phyloP scores from a whole-genome alignment of 148 eudicot genomes.

The Fagopyrum esculentum region DNA sequence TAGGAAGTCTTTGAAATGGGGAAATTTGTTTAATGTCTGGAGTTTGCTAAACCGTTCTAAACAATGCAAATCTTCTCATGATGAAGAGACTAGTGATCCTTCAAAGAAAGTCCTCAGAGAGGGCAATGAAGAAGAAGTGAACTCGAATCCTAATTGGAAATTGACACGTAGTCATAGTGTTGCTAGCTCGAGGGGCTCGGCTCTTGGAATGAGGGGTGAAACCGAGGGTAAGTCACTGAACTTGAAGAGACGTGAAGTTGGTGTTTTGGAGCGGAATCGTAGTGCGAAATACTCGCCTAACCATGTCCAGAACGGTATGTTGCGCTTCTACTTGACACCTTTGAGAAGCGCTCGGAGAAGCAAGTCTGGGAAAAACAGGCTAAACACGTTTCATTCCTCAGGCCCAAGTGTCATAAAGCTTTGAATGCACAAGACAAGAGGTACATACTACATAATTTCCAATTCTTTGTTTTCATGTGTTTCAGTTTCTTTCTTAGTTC shows the following conservation, averaged over 20 bases:
- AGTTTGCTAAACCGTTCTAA: background rate
- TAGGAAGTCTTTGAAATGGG: constrained; percentile 56
- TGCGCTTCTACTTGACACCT: constrained; percentile 77
- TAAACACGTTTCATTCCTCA: constrained; percentile 40
- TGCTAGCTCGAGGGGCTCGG: constrained; percentile 3
- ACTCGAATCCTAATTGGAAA: constrained; percentile 5
- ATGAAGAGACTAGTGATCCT: background rate
- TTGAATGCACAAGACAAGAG: constrained; percentile 14
- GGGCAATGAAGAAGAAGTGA: constrained; percentile 7
- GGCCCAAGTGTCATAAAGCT: constrained; percentile 37
- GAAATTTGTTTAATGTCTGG: constrained; percentile 27
- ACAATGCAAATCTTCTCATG: constrained; percentile 1
- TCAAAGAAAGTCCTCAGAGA: background rate
- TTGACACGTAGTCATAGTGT: background rate
- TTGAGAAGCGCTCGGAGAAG: constrained; percentile 54
- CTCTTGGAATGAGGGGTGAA: background rate
- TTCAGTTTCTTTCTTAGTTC: background rate
- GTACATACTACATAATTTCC: background rate
- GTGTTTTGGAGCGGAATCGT: constrained; percentile 37
- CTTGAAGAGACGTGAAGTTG: constrained; percentile 15
- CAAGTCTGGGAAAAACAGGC: constrained; percentile 50
- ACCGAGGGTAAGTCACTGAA: background rate
- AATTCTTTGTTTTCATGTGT: background rate
- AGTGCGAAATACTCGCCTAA: constrained; percentile 40
- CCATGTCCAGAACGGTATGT: constrained; percentile 32